A percentile compares a stretch with the other conserved stretches of the same genome.
These are phyloP conservation scores for Podila clonocystis DNA, from an alignment of 192 early-diverging fungal genomes.

Conservation along the genomic window DNA sequence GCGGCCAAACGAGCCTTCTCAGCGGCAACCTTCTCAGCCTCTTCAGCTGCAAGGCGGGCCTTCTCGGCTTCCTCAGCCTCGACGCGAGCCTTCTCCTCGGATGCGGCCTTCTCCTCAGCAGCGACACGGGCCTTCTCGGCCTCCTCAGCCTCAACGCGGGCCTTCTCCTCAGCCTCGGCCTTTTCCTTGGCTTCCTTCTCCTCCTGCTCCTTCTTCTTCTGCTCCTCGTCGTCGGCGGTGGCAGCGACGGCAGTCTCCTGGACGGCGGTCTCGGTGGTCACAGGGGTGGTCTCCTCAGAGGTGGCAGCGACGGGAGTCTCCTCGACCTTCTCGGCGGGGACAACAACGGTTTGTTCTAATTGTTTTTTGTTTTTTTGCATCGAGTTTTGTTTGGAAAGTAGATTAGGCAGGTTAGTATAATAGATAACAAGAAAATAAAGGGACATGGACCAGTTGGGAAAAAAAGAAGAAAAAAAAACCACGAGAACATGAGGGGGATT, in stretches of 20 bases:
- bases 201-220: not conserved
- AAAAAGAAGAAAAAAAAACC: not conserved
- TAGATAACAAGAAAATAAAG: not conserved
- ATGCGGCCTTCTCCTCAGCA: constrained; percentile 21
- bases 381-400: not conserved
- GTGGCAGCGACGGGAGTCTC: not conserved
- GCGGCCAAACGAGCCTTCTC: constrained; percentile 13
- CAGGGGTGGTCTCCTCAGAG: not conserved
- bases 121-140: not conserved
- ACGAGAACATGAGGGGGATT: constrained; percentile 6
- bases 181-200: constrained; percentile 6
- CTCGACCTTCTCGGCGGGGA: constrained; percentile 13
- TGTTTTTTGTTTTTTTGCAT: too few relatives aligned
- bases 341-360: constrained; percentile 31
- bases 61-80: constrained; percentile 5
- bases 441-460: not conserved
- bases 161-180: not conserved
- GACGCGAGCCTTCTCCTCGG: constrained; percentile 14
- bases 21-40: not conserved
- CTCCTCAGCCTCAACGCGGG: not conserved
- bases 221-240: constrained; percentile 6
- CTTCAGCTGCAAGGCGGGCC: not conserved
- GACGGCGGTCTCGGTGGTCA: constrained; percentile 8
- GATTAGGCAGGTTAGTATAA: not conserved
- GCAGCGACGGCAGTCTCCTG: constrained; percentile 5